Evolutionary conservation across 169 alveolate species (phyloP).

Genomic region (Plasmodium malariae): DNA sequence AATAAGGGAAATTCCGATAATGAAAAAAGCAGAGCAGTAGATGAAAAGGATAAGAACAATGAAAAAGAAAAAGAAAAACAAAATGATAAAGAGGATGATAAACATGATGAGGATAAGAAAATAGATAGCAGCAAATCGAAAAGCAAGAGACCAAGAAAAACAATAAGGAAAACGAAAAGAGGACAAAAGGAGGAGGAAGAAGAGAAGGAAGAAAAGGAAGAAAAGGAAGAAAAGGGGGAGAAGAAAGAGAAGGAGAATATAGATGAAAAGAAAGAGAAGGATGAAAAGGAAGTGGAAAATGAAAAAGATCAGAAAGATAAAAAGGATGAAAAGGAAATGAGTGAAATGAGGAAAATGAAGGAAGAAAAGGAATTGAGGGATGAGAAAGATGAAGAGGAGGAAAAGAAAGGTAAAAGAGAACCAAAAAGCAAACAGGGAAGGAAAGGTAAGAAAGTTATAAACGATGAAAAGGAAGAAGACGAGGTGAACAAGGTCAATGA

Average conservation of each 20-base stretch:
- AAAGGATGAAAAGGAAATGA: not conserved
- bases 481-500: not conserved
- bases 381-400: not conserved
- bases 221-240: not conserved
- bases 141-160: constrained; percentile 14
- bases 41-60: not conserved
- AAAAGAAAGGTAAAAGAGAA: not conserved
- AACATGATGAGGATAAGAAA: constrained; percentile 26
- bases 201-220: constrained; percentile 8
- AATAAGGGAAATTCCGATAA: constrained; percentile 1
- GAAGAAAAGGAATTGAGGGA: not conserved
- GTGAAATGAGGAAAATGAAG: not conserved
- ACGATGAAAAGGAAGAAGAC: not conserved
- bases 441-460: too few species aligned
- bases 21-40: constrained; percentile 15
- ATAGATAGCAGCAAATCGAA: constrained; percentile 7
- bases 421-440: too few species aligned
- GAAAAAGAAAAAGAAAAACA: constrained; percentile 18
- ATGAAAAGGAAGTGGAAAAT: not conserved
- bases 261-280: not conserved
- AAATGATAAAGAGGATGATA: not conserved
- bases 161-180: not conserved
- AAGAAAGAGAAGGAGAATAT: not conserved
- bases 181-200: constrained; percentile 20
- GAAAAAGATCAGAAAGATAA: not conserved